Evolutionary conservation across 2,329 filamentous ascomycete species (phyloP).

Genomic region (Nemania serpens): DNA sequence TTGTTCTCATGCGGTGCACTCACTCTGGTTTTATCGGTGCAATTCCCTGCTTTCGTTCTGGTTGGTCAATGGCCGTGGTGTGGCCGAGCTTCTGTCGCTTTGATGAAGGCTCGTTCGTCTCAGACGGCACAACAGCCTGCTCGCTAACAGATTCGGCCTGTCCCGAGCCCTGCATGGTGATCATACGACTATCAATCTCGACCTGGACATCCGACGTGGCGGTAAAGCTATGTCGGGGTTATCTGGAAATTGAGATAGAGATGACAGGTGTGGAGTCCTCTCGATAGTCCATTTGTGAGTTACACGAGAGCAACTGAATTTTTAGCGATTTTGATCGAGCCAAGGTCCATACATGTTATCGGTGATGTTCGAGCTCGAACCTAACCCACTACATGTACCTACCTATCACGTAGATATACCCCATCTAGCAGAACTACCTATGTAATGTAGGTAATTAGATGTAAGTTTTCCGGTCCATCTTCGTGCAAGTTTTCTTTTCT

Average conservation of each 20-base stretch:
- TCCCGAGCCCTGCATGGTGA: slow-evolving; percentile 20
- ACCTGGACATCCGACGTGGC: not conserved
- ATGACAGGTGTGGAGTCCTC: too few species aligned
- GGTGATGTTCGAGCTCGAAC: too few species aligned
- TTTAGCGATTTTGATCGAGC: slow-evolving; percentile 7
- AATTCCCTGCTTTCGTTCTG: slow-evolving; percentile 34
- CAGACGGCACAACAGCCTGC: slow-evolving; percentile 32
- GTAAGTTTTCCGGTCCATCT: not conserved
- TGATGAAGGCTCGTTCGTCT: slow-evolving; percentile 51
- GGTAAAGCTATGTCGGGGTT: not conserved
- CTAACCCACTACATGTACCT: too few species aligned
- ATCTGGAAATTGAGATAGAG: too few species aligned
- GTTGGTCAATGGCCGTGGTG: slow-evolving; percentile 25
- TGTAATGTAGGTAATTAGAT: too few species aligned
- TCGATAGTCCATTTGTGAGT: not conserved
- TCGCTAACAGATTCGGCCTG: slow-evolving; percentile 25
- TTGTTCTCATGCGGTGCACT: slow-evolving; percentile 18
- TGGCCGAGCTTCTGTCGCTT: slow-evolving; percentile 64
- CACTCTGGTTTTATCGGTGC: slow-evolving; percentile 47
- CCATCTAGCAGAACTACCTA: too few species aligned
- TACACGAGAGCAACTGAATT: not conserved
- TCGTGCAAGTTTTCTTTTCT: not conserved
- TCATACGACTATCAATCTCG: not conserved
- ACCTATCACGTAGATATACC: too few species aligned
- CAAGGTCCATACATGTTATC: not conserved